Base-by-base conservation (phyloP, 139 green algal species). In the Deuterostichococcus epilithicus region DNA sequence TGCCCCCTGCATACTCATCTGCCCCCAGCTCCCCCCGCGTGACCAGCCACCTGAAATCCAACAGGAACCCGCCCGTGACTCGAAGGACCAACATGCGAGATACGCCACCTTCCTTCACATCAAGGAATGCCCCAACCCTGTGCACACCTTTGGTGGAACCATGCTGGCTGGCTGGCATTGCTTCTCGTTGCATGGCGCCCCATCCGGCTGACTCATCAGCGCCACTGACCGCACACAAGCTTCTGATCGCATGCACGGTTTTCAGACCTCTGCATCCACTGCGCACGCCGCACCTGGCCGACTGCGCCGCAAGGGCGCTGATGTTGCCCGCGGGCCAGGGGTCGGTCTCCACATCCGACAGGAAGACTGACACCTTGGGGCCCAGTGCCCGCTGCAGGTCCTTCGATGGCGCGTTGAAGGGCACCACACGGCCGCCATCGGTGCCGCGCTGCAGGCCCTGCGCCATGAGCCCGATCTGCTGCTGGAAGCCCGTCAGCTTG, bases 301-400 rank as follows among this genome's bases (percentile, higher is more conserved):
- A 81, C 6, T 72, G 33, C 26, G 59, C 59, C 0, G 78, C 74
- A 65, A 94, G 75, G 59, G 81, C 74, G 13, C 82, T 79, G 25
- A 86, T 70, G 0, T 74, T 82, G 30, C 78, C 81, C 26, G 79
- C 68, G 0, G 71, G 71, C 90, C 90, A 96, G 1, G 76, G 72
- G 36, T 94, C 88, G 0, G 90, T 93, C 79, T 96, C 91, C 39
- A 96, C 91, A 73, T 96, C 91, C 1, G 90, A 94, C 65, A 96
- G 80, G 73, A 94, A 96, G 15, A 96, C 65, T 5, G 85, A 87
- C 26, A 89, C 89, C 38, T 68, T 60, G 0, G 73, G 82, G 0
- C 86, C 84, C 71, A 92, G 63, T 2, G 89, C 83, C 3, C 79
- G 80, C 83, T 92, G 84, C 42, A 73, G 2, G 59, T 34, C 26